These are phyloP conservation scores for Talaromyces sp. DNA, from an alignment of 2,329 filamentous ascomycete genomes.

Conservation along the genomic window DNA sequence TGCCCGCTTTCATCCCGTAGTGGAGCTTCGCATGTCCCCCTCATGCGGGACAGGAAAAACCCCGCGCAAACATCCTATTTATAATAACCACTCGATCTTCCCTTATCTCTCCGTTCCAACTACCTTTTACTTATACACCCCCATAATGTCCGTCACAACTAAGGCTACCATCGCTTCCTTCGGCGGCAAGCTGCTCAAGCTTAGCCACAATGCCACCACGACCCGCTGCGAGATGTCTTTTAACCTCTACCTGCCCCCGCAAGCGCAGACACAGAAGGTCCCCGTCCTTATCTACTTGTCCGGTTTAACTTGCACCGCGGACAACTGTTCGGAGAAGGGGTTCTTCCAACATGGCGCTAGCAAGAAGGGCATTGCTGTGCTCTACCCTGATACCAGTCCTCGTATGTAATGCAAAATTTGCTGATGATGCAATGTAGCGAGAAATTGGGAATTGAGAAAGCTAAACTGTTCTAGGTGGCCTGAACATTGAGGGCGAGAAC, in stretches of 20 bases:
- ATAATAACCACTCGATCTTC: neutral
- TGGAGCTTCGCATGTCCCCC: slow-evolving; percentile 26
- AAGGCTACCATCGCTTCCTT: slow-evolving; percentile 89
- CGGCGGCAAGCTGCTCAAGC: slow-evolving; percentile 92
- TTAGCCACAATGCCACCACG: slow-evolving; percentile 76
- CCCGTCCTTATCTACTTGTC: slow-evolving; percentile 93
- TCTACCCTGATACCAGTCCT: slow-evolving; percentile 94
- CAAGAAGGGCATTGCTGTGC: slow-evolving; percentile 80
- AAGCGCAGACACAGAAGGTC: slow-evolving; percentile 66
- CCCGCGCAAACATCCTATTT: slow-evolving; percentile 17
- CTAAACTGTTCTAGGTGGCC: slow-evolving; percentile 62
- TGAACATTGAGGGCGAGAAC: slow-evolving; percentile 79
- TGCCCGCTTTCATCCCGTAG: neutral
- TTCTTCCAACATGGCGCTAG: slow-evolving; percentile 88
- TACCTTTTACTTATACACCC: neutral
- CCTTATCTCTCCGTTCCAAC: neutral
- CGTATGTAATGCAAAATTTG: slow-evolving; percentile 54
- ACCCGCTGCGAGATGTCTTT: slow-evolving; percentile 89
- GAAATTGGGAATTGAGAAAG: neutral
- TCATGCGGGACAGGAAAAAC: slow-evolving; percentile 27
- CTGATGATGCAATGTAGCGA: too few relatives aligned
- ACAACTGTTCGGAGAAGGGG: slow-evolving; percentile 75
- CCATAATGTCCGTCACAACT: slow-evolving; percentile 78
- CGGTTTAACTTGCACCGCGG: slow-evolving; percentile 90
- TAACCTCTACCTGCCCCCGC: slow-evolving; percentile 85